These are phyloP conservation scores for Agrostemma githago DNA, from an alignment of 148 eudicot genomes.

Conservation along the genomic window DNA sequence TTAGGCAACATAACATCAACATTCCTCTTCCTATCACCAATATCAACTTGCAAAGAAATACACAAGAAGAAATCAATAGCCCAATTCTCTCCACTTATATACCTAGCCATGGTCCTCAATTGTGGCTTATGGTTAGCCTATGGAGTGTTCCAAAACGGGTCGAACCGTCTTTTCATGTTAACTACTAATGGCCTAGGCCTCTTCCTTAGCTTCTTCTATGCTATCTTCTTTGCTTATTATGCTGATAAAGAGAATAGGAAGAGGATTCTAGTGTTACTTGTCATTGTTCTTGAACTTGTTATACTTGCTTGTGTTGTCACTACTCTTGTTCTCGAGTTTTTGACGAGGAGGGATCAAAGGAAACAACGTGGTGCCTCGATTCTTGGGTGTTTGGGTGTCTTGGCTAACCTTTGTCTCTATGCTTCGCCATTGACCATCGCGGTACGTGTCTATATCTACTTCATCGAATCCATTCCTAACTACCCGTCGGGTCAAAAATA, in stretches of 20 bases:
- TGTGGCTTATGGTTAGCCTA: conserved; percentile 18
- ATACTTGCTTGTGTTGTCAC: conserved; percentile 10
- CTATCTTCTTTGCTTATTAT: conserved; percentile 18
- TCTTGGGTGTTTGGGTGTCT: conserved; percentile 12
- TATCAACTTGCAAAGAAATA: conserved; percentile 20
- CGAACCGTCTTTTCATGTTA: conserved; percentile 11
- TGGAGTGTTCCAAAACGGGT: conserved; percentile 3
- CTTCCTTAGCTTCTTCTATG: conserved; percentile 8
- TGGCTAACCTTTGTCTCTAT: conserved; percentile 19
- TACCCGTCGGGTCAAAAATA: too few relatives aligned
- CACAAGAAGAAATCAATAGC: conserved; percentile 17
- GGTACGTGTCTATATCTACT: conserved; percentile 14
- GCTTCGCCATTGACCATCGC: conserved; percentile 16
- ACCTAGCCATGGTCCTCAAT: conserved; percentile 19
- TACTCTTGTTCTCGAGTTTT: conserved; percentile 1
- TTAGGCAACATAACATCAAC: conserved; percentile 18
- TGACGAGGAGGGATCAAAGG: neutral
- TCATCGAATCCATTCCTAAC: too few relatives aligned
- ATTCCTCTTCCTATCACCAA: conserved; percentile 17
- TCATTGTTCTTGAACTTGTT: conserved; percentile 7
- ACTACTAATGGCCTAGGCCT: conserved; percentile 9
- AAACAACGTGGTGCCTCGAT: neutral
- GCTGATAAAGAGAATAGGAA: conserved; percentile 10
- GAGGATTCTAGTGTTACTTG: conserved; percentile 4
- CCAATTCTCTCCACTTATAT: conserved; percentile 12